These are phyloP conservation scores for Cutaneotrichosporon arboriforme DNA, from an alignment of 1,284 basidiomycete genomes.

Conservation along the genomic window DNA sequence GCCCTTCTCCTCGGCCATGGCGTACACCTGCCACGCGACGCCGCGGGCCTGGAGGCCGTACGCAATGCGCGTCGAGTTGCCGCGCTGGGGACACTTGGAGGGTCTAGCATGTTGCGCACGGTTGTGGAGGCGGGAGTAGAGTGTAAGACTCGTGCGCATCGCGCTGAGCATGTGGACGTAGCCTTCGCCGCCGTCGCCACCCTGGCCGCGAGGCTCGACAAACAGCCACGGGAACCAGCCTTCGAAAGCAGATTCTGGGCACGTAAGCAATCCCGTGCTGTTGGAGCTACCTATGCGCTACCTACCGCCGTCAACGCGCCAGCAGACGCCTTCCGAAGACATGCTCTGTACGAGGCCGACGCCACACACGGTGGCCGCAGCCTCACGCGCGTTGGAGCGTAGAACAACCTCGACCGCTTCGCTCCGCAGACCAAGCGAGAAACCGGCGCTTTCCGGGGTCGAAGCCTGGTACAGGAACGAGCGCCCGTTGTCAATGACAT, in stretches of 20 bases:
- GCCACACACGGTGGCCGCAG: background rate
- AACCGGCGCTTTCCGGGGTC: background rate
- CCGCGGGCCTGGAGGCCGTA: conserved; percentile 8
- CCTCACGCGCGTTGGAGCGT: background rate
- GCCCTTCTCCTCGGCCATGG: conserved; percentile 5
- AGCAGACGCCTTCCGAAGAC: background rate
- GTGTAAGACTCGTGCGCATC: conserved; percentile 10
- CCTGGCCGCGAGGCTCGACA: conserved; percentile 7
- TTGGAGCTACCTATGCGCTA: background rate
- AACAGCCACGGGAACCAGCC: conserved; percentile 15
- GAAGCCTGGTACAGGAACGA: too few relatives aligned
- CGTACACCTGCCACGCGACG: conserved; percentile 3
- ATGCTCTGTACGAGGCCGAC: background rate
- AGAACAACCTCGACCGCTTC: background rate
- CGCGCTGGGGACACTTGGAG: background rate
- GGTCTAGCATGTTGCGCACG: background rate
- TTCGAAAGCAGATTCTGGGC: background rate
- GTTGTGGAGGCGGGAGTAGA: conserved; percentile 3
- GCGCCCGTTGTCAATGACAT: too few relatives aligned
- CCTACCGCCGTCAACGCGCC: background rate
- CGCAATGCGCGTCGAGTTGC: background rate
- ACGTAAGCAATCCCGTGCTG: background rate
- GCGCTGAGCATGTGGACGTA: conserved; percentile 4
- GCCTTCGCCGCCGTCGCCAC: background rate
- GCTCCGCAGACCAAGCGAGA: conserved; percentile 5